Conservation (phyloP, 2,329 filamentous ascomycete species). For the Fusarium tupiense region DNA sequence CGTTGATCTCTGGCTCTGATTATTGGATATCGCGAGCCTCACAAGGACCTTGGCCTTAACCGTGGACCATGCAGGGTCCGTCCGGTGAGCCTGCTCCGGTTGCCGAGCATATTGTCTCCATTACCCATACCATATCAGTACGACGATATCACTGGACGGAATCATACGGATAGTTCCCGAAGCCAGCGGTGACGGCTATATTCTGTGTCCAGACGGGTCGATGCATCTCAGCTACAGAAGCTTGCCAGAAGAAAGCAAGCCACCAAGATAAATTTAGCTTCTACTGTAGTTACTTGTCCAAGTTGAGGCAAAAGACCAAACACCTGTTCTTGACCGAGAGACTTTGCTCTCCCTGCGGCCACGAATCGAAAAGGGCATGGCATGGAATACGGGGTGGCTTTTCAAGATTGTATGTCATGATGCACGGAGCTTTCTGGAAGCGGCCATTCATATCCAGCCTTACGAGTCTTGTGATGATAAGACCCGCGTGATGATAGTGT, state of each 20-base stretch:
- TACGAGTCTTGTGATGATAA: neutral
- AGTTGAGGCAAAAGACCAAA: neutral
- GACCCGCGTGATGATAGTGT: neutral
- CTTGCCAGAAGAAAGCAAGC: constrained; percentile 7
- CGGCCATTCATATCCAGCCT: constrained; percentile 8
- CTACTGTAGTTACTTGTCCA: neutral
- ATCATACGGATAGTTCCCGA: neutral
- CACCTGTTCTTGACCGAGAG: neutral
- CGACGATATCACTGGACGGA: neutral
- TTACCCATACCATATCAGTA: neutral
- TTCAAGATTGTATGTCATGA: neutral
- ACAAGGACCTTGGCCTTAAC: constrained; percentile 1
- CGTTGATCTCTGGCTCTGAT: neutral
- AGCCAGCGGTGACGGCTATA: constrained; percentile 1
- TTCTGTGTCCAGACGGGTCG: constrained; percentile 4
- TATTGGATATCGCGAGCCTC: constrained; percentile 15
- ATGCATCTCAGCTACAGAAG: constrained; percentile 12
- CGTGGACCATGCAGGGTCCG: constrained; percentile 2
- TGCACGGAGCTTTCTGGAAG: neutral
- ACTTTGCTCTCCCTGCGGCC: constrained; percentile 8
- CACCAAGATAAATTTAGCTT: constrained; percentile 27
- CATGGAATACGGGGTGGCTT: neutral
- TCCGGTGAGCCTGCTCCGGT: constrained; percentile 10
- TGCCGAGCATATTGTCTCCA: neutral
- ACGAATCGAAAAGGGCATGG: neutral